Percentiles rank a stretch among this genome's conserved stretches.
phyloP scores from a whole-genome alignment of 768 basidiomycete genomes.

The Lactarius pseudohatsudake region DNA sequence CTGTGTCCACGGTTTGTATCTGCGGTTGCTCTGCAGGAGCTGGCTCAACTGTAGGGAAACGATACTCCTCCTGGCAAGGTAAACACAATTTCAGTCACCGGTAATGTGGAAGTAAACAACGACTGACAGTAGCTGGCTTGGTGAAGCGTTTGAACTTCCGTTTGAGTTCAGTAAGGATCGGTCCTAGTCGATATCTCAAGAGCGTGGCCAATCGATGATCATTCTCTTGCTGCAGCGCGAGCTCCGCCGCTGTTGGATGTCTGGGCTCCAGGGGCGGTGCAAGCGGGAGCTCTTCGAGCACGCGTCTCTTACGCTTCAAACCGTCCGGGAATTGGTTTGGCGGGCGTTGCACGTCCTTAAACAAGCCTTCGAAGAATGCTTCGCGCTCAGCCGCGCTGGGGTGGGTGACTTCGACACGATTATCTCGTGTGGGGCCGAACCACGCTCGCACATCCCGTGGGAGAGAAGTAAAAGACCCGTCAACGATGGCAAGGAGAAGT shows the following conservation, averaged over 20 bases:
- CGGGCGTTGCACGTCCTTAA: conserved; percentile 67
- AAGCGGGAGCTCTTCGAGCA: conserved; percentile 81
- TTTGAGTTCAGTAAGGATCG: conserved; percentile 84
- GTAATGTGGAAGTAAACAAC: neutral
- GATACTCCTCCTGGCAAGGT: conserved; percentile 67
- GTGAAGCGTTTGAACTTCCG: conserved; percentile 91
- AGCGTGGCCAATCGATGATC: conserved; percentile 77
- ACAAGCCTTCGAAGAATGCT: conserved; percentile 72
- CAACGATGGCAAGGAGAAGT: conserved; percentile 86
- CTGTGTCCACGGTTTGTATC: conserved; percentile 35
- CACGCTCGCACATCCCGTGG: conserved; percentile 84
- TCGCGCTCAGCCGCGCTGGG: conserved; percentile 59
- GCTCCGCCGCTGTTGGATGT: conserved; percentile 75
- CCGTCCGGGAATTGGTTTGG: conserved; percentile 92
- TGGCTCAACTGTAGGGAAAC: conserved; percentile 45
- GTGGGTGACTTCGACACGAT: conserved; percentile 59
- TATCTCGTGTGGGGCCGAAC: conserved; percentile 82
- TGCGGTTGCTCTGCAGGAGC: conserved; percentile 27
- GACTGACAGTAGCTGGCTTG: conserved; percentile 70
- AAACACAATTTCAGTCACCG: neutral
- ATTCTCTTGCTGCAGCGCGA: conserved; percentile 78
- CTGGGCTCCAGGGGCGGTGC: conserved; percentile 90
- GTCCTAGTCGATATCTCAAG: conserved; percentile 88
- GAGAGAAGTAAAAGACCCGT: conserved; percentile 66
- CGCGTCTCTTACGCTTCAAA: conserved; percentile 74